These are phyloP conservation scores for Rhizodiscina lignyota DNA, from an alignment of 495 filamentous ascomycete species.

Conservation along the genomic window DNA sequence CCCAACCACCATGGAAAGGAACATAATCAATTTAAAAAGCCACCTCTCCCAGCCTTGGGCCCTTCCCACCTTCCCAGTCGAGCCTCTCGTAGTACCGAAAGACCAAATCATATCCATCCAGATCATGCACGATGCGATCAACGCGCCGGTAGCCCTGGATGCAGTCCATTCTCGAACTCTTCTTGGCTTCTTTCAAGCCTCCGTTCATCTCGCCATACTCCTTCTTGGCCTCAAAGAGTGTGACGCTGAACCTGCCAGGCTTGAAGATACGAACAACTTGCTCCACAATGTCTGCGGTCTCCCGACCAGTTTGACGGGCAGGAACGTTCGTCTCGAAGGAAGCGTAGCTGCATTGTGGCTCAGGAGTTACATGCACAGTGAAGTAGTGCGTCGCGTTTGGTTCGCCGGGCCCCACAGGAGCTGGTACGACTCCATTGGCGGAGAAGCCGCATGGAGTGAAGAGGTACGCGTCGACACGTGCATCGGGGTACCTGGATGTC, in stretches of 20 bases:
- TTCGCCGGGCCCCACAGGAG: constrained; percentile 20
- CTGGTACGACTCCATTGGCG: constrained; percentile 87
- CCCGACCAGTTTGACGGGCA: constrained; percentile 69
- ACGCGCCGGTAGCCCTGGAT: constrained; percentile 79
- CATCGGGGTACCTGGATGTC: constrained; percentile 71
- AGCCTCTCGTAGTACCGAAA: constrained; percentile 93
- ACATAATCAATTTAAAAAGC: too few relatives aligned
- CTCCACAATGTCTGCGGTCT: constrained; percentile 77
- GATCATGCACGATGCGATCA: constrained; percentile 91
- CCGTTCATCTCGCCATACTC: constrained; percentile 23
- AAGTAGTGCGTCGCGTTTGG: constrained; percentile 67
- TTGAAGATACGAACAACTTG: constrained; percentile 93
- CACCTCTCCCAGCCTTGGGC: too few relatives aligned
- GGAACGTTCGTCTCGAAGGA: constrained; percentile 99
- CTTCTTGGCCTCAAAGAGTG: constrained; percentile 83
- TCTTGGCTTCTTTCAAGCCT: constrained; percentile 20
- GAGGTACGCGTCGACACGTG: constrained; percentile 87
- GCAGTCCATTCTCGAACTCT: constrained; percentile 56
- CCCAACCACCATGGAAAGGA: too few relatives aligned
- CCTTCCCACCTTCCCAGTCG: constrained; percentile 69
- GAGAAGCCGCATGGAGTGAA: constrained; percentile 98
- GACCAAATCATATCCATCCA: constrained; percentile 93
- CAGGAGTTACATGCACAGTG: constrained; percentile 96
- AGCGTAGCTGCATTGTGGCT: constrained; percentile 95
- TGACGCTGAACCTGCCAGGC: constrained; percentile 91